phyloP scores from a whole-genome alignment of 768 basidiomycete species.

The Lactarius tabidus region DNA sequence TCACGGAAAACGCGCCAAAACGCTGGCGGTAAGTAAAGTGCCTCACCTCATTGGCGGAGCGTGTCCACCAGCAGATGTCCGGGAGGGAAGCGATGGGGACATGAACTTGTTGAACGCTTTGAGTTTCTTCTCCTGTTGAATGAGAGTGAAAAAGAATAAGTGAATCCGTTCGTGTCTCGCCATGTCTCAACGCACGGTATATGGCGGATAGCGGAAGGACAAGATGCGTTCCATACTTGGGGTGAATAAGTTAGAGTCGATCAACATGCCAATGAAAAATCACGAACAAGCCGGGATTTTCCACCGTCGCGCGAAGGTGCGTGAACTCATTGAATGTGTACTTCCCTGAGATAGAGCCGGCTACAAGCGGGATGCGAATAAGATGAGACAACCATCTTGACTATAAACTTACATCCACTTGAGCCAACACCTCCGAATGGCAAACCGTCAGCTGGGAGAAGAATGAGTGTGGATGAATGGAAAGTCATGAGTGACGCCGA shows the following conservation, averaged over 20 bases:
- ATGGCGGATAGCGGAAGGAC: conserved; percentile 38
- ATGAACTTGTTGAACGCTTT: conserved; percentile 32
- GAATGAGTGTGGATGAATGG: not conserved
- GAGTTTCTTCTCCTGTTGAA: conserved; percentile 26
- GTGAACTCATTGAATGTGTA: conserved; percentile 76
- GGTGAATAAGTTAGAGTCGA: not conserved
- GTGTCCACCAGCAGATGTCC: conserved; percentile 33
- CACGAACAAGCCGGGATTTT: conserved; percentile 39
- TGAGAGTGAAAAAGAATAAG: conserved; percentile 1
- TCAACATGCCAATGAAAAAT: not conserved
- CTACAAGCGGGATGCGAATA: conserved; percentile 35
- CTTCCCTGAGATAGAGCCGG: conserved; percentile 68
- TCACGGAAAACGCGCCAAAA: conserved; percentile 30
- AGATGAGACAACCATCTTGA: conserved; percentile 6
- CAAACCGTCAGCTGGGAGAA: conserved; percentile 47
- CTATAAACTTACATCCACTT: conserved; percentile 57
- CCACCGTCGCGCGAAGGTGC: conserved; percentile 56
- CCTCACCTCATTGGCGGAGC: conserved; percentile 26
- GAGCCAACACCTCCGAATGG: conserved; percentile 74
- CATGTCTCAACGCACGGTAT: conserved; percentile 30
- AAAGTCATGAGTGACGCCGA: conserved; percentile 6
- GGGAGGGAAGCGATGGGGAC: conserved; percentile 39
- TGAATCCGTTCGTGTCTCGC: not conserved
- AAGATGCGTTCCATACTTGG: conserved; percentile 35
- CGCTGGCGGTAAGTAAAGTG: conserved; percentile 39